These are phyloP conservation scores for Zygosaccharomyces sapae DNA, from an alignment of 1,139 yeast species.

Conservation along the genomic window DNA sequence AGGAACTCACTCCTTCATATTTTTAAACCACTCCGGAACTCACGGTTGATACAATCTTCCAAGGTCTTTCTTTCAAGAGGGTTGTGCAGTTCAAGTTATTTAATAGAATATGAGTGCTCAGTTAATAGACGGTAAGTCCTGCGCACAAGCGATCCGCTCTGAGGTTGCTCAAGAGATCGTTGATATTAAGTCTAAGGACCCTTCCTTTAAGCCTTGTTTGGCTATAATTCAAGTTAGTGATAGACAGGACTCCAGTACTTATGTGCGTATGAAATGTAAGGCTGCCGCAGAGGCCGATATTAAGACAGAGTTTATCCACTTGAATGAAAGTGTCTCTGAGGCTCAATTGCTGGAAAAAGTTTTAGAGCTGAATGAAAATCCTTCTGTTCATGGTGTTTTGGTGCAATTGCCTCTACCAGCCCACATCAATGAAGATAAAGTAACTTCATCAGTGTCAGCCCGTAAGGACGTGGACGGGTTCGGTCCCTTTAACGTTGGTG, in stretches of 20 bases:
- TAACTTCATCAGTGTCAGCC: slow-evolving; percentile 73
- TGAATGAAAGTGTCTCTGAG: slow-evolving; percentile 54
- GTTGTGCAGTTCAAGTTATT: not conserved
- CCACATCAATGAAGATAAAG: slow-evolving; percentile 70
- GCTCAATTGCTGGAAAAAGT: slow-evolving; percentile 57
- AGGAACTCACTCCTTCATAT: not conserved
- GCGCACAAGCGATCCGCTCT: slow-evolving; percentile 54
- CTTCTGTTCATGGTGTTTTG: slow-evolving; percentile 76
- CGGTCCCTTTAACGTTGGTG: slow-evolving; percentile 86
- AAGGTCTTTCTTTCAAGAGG: no score
- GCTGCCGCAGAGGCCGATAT: slow-evolving; percentile 87
- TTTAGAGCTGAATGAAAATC: slow-evolving; percentile 59
- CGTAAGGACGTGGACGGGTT: slow-evolving; percentile 96
- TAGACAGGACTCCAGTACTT: slow-evolving; percentile 89
- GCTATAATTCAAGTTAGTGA: slow-evolving; percentile 86
- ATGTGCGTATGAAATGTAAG: slow-evolving; percentile 88
- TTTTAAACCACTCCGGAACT: no score
- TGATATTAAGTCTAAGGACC: slow-evolving; percentile 49
- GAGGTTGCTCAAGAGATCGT: slow-evolving; percentile 50
- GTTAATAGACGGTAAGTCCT: slow-evolving; percentile 64
- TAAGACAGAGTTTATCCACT: slow-evolving; percentile 60
- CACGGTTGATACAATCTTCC: no score
- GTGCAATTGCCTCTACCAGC: slow-evolving; percentile 89
- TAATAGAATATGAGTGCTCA: slow-evolving; percentile 17
- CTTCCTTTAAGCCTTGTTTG: slow-evolving; percentile 69